A percentile compares a stretch with the other conserved stretches of the same genome.
phyloP scores from a whole-genome alignment of 495 filamentous ascomycete species.

The Neurospora sp. region DNA sequence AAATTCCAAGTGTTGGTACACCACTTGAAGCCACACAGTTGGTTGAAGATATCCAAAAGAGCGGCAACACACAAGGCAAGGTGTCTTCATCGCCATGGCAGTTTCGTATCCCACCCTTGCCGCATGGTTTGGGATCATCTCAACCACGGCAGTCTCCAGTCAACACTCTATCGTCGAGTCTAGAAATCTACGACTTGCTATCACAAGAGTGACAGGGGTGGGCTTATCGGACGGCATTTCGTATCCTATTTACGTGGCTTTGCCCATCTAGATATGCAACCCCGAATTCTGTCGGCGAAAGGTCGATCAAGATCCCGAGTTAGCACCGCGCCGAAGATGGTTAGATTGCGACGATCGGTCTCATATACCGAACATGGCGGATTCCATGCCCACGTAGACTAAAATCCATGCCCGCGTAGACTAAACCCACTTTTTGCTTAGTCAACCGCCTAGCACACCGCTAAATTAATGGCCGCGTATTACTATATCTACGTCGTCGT shows the following conservation, averaged over 20 bases:
- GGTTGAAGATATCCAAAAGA: not conserved
- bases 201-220: not conserved
- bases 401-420: too few species aligned
- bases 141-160: not conserved
- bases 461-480: too few species aligned
- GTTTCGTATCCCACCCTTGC: not conserved
- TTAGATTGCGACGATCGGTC: not conserved
- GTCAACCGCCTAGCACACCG: too few species aligned
- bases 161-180: not conserved
- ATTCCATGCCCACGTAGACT: too few species aligned
- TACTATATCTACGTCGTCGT: too few species aligned
- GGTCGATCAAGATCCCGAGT: not conserved
- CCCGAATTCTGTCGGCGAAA: not conserved
- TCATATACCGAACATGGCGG: not conserved
- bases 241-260: too few species aligned
- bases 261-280: not conserved
- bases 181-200: not conserved
- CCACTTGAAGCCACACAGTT: not conserved
- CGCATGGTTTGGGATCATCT: not conserved
- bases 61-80: not conserved
- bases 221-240: not conserved
- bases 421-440: too few species aligned
- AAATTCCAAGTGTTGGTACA: not conserved
- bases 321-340: not conserved
- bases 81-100: not conserved